A percentile compares a stretch with the other conserved stretches of the same genome.
These are phyloP conservation scores for Cucurbitaria berberidis DNA, from an alignment of 2,329 filamentous ascomycete species.

Conservation along the genomic window DNA sequence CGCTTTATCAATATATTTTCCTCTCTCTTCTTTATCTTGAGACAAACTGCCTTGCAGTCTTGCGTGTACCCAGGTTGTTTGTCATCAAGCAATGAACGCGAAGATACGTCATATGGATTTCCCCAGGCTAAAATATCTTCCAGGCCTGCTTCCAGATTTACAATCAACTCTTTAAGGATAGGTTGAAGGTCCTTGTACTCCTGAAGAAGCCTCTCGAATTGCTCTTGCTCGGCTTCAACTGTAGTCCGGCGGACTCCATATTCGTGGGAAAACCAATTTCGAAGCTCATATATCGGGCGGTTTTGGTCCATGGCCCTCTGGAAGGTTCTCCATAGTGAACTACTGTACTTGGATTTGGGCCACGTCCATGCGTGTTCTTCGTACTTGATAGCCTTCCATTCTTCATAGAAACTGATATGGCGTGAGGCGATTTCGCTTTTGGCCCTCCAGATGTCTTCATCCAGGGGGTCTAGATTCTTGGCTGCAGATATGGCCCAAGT, in stretches of 20 bases:
- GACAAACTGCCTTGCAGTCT: neutral
- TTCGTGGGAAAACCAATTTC: constrained; percentile 5
- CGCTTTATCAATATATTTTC: neutral
- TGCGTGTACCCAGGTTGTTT: neutral
- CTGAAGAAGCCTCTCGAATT: neutral
- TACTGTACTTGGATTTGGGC: neutral
- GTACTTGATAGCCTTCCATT: constrained; percentile 2
- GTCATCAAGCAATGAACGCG: neutral
- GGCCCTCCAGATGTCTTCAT: neutral
- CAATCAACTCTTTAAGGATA: neutral
- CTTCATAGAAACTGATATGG: constrained; percentile 1
- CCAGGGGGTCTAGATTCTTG: neutral
- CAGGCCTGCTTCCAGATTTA: neutral
- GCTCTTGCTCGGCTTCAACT: neutral
- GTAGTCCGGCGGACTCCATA: neutral
- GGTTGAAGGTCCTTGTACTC: neutral
- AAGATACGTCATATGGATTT: neutral
- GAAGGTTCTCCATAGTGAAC: neutral
- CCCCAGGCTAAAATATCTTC: neutral
- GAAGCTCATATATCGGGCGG: neutral
- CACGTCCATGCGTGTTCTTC: neutral
- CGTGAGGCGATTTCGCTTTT: neutral
- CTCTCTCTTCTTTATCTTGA: neutral
- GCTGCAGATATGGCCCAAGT: neutral
- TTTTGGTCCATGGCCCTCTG: neutral